Conservation (phyloP, 352 stramenopile species). For the Thalassiosira livingstoniorum region DNA sequence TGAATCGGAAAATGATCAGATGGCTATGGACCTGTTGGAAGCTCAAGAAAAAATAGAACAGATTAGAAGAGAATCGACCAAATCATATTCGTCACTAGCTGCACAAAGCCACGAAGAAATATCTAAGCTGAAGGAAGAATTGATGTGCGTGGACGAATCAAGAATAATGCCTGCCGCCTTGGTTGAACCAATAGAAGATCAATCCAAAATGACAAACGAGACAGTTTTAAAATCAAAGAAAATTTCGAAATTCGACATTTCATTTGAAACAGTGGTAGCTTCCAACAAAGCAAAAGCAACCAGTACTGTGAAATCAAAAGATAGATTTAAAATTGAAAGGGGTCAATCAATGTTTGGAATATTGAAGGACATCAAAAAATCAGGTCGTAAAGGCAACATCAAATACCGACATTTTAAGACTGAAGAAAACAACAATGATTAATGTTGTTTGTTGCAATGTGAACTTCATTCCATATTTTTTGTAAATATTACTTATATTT, state of each 20-base stretch:
- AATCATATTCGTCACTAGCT: conserved; percentile 30
- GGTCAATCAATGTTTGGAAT: conserved; percentile 53
- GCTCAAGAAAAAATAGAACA: conserved; percentile 41
- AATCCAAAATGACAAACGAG: conserved; percentile 5
- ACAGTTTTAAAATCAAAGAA: conserved; percentile 20
- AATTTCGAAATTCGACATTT: conserved; percentile 52
- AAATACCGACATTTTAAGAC: conserved; percentile 35
- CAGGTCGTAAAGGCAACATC: conserved; percentile 53
- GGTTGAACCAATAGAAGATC: conserved; percentile 13
- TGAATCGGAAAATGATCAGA: conserved; percentile 42
- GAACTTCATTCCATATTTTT: too few species aligned
- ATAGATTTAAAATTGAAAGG: conserved; percentile 56
- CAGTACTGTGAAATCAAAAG: conserved; percentile 35
- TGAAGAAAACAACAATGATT: conserved; percentile 4
- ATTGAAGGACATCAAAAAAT: conserved; percentile 54
- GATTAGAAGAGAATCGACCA: conserved; percentile 35
- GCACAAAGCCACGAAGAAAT: conserved; percentile 46
- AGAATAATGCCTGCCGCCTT: conserved; percentile 44
- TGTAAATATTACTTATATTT: neutral
- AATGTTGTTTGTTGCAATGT: too few species aligned
- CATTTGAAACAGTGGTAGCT: conserved; percentile 23
- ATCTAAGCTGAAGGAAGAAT: conserved; percentile 32
- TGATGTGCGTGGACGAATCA: neutral
- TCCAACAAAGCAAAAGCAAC: conserved; percentile 15
- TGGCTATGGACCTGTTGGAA: conserved; percentile 18